Percentiles rank a stretch among this genome's conserved stretches.
Conservation (phyloP, 805 yeast genomes). For the Sugiyamaella americana region DNA sequence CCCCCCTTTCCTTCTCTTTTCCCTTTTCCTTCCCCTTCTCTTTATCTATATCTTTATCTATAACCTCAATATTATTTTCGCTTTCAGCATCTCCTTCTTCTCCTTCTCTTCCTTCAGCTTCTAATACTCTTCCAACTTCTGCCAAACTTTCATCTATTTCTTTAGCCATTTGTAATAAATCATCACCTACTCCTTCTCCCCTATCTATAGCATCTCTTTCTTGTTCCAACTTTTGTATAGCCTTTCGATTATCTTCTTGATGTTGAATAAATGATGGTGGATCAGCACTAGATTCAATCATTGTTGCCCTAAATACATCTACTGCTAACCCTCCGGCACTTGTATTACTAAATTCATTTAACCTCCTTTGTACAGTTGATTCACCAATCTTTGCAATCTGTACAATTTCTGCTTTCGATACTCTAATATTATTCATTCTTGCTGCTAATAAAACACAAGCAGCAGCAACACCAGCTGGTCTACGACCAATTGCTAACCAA, state of each 20-base stretch:
- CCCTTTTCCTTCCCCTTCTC: slow-evolving; percentile 4
- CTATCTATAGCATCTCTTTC: slow-evolving; percentile 15
- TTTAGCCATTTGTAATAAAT: slow-evolving; percentile 8
- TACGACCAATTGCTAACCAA: slow-evolving; percentile 94
- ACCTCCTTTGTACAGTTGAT: slow-evolving; percentile 82
- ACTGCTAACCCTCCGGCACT: slow-evolving; percentile 68
- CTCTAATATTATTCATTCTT: slow-evolving; percentile 89
- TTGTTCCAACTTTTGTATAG: slow-evolving; percentile 18
- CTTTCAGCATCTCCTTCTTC: slow-evolving; percentile 8
- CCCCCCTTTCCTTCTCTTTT: not conserved
- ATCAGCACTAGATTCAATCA: slow-evolving; percentile 42
- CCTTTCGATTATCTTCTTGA: slow-evolving; percentile 43
- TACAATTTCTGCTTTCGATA: slow-evolving; percentile 89
- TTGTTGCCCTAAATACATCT: slow-evolving; percentile 55
- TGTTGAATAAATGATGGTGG: slow-evolving; percentile 82
- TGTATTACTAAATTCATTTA: slow-evolving; percentile 81
- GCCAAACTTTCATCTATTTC: slow-evolving; percentile 2
- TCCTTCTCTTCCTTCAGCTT: not conserved
- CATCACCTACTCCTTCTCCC: slow-evolving; percentile 14
- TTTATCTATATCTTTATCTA: slow-evolving; percentile 16
- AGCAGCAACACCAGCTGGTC: slow-evolving; percentile 98
- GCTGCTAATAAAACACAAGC: slow-evolving; percentile 92
- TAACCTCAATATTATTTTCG: slow-evolving; percentile 14
- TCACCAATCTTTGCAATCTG: slow-evolving; percentile 94
- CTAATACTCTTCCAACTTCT: slow-evolving; percentile 1